Conservation (phyloP, 2,329 filamentous ascomycete species). For the Claviceps sp. region DNA sequence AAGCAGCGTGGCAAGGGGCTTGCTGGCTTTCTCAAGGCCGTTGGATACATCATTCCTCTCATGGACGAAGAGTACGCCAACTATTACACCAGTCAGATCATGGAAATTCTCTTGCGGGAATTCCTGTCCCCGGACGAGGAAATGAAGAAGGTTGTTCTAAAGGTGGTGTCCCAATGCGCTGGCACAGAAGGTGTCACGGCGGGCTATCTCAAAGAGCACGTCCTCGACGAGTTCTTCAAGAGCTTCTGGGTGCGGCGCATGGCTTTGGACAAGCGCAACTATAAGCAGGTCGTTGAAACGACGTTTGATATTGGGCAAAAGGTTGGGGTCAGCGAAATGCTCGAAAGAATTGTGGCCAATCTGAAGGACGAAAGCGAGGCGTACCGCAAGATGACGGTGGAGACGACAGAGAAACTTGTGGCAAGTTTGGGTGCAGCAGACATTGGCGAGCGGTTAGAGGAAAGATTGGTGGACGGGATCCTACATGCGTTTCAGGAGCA, state of each 20-base stretch:
- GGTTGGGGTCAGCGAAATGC: conserved; percentile 90
- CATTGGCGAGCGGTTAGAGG: conserved; percentile 82
- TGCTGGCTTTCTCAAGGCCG: conserved; percentile 90
- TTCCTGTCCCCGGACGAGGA: conserved; percentile 96
- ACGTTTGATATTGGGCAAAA: conserved; percentile 96
- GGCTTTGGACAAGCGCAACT: conserved; percentile 95
- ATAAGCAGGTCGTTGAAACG: conserved; percentile 93
- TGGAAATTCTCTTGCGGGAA: conserved; percentile 93
- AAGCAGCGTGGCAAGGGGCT: conserved; percentile 95
- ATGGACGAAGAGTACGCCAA: conserved; percentile 99
- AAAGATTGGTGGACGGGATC: conserved; percentile 88
- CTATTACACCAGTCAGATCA: conserved; percentile 96
- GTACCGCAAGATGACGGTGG: conserved; percentile 97
- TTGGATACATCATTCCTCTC: conserved; percentile 93
- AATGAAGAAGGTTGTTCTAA: conserved; percentile 99
- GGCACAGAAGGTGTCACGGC: conserved; percentile 90
- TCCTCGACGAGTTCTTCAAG: conserved; percentile 95
- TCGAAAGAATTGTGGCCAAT: conserved; percentile 86
- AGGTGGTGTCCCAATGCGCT: conserved; percentile 92
- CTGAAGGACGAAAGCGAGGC: conserved; percentile 96
- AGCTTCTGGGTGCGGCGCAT: conserved; percentile 96
- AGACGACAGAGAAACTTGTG: conserved; percentile 94
- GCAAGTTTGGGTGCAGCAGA: conserved; percentile 87
- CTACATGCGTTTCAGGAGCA: conserved; percentile 96
- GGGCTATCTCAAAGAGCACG: conserved; percentile 87